phyloP scores from a whole-genome alignment of 2,329 filamentous ascomycete genomes.

The Epichloe elymi region DNA sequence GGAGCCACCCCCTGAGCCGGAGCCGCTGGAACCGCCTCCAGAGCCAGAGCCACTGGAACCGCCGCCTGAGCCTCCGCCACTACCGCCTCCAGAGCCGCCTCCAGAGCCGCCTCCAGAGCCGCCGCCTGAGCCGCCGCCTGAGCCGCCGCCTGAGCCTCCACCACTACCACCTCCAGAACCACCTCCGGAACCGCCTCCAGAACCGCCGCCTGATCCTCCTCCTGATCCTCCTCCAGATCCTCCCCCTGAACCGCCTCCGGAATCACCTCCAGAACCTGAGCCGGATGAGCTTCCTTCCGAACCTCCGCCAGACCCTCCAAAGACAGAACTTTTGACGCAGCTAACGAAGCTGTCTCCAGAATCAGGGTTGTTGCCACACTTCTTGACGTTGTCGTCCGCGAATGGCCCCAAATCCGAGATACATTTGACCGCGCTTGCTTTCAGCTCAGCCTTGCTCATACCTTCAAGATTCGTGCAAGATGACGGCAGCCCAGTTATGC shows the following conservation, averaged over 20 bases:
- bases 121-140: neutral
- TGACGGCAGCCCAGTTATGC: slow-evolving; percentile 5
- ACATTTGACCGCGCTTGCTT: neutral
- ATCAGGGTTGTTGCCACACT: neutral
- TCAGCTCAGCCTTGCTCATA: neutral
- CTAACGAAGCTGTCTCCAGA: neutral
- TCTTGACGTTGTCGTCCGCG: neutral
- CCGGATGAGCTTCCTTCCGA: neutral
- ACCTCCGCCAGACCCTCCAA: neutral
- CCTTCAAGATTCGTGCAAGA: slow-evolving; percentile 3
- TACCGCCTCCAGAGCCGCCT: no score
- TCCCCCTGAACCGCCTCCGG: neutral
- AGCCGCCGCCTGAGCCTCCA: neutral
- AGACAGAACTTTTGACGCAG: neutral
- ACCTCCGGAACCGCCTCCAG: neutral
- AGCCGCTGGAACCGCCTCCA: neutral
- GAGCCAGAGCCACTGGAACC: neutral
- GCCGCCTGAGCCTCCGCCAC: neutral
- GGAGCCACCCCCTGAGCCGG: neutral
- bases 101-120: neutral
- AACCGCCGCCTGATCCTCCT: neutral
- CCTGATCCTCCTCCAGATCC: neutral
- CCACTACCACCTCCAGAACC: neutral
- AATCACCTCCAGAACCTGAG: neutral
- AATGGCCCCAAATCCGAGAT: slow-evolving; percentile 5